Percentiles rank a stretch among this genome's conserved stretches.
phyloP scores from a whole-genome alignment of 1,139 yeast genomes.

The Candida sanyaensis region DNA sequence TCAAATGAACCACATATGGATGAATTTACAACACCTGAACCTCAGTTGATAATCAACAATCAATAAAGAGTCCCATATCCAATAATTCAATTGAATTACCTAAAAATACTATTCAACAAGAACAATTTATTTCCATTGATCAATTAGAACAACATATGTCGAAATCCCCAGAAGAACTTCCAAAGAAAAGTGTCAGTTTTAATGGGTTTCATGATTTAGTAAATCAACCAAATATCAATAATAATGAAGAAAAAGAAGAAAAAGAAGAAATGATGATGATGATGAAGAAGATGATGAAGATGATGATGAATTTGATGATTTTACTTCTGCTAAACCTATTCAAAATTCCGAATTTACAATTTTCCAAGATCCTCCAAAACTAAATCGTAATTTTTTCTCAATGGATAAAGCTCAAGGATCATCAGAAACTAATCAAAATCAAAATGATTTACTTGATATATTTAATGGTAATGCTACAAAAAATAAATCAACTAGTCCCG shows the following conservation, averaged over 20 bases:
- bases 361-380: constrained; percentile 6
- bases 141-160: constrained; percentile 9
- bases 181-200: not conserved
- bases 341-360: constrained; percentile 4
- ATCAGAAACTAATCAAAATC: not conserved
- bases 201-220: not conserved
- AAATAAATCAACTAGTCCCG: constrained; percentile 1
- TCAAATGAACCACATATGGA: not conserved
- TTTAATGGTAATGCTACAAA: constrained; percentile 2
- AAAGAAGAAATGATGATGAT: constrained; percentile 11
- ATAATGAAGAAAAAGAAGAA: too few species aligned
- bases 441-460: constrained; percentile 9
- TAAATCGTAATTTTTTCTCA: constrained; percentile 11
- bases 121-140: constrained; percentile 5
- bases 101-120: not conserved
- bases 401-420: constrained; percentile 8
- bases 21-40: not conserved
- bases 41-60: not conserved
- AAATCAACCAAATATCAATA: not conserved
- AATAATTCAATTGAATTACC: not conserved
- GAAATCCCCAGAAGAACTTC: not conserved
- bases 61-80: not conserved
- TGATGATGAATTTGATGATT: constrained; percentile 22
- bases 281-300: constrained; percentile 9
- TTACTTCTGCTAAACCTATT: constrained; percentile 17